Evolutionary conservation across 257 asterid species (phyloP).

Genomic region (Scutellaria barbata): DNA sequence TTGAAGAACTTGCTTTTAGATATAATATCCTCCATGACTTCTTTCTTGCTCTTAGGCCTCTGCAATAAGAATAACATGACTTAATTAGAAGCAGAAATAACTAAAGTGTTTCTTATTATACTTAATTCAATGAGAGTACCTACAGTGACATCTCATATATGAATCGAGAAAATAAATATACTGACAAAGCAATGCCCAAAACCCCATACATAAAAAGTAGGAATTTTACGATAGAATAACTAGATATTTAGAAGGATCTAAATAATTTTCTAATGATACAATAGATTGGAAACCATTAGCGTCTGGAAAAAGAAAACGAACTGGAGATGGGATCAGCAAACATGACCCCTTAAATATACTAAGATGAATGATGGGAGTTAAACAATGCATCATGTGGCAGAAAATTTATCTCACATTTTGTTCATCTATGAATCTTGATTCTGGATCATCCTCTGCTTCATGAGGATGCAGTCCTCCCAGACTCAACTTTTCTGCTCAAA

Average conservation of each 20-base stretch:
- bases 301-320: neutral
- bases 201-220: neutral
- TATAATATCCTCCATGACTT: conserved; percentile 91
- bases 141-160: neutral
- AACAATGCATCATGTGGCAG: conserved; percentile 24
- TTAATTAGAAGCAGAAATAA: conserved; percentile 35
- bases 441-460: conserved; percentile 48
- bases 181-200: neutral
- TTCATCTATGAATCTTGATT: conserved; percentile 41
- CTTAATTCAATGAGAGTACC: neutral
- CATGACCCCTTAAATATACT: neutral
- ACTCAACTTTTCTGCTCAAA: conserved; percentile 51
- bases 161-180: neutral
- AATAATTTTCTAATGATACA: neutral
- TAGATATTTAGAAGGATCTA: neutral
- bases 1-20: conserved; percentile 90
- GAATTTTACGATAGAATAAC: neutral
- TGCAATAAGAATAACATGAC: conserved; percentile 45
- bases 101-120: neutral
- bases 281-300: conserved; percentile 8
- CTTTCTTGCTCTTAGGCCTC: conserved; percentile 92
- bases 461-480: conserved; percentile 44
- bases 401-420: conserved; percentile 58
- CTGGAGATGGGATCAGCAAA: neutral
- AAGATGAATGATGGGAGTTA: conserved; percentile 15